Conservation (phyloP, 108 stramenopile species). For the Parmales sp. region DNA sequence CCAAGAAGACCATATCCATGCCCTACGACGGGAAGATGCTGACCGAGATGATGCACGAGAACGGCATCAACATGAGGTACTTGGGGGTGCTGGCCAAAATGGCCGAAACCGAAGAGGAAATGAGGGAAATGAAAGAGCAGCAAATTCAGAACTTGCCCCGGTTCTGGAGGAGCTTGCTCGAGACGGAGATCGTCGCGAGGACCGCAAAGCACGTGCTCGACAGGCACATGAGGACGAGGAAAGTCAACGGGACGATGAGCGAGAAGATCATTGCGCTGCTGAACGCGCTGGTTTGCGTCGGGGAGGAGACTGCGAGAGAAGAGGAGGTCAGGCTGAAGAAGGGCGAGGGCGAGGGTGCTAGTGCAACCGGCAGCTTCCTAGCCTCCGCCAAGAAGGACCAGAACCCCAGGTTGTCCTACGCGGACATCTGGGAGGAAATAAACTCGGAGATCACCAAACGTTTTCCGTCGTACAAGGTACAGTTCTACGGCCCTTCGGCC, state of each 20-base stretch:
- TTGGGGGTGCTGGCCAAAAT: slow-evolving; percentile 72
- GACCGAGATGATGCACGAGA: slow-evolving; percentile 69
- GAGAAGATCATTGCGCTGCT: slow-evolving; percentile 71
- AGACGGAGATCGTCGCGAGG: slow-evolving; percentile 95
- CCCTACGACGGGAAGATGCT: slow-evolving; percentile 70
- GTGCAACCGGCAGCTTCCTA: no score
- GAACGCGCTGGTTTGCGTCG: slow-evolving; percentile 64
- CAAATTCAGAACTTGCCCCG: no score
- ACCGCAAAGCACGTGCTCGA: slow-evolving; percentile 79
- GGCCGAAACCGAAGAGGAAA: slow-evolving; percentile 64
- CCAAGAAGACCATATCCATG: slow-evolving; percentile 21
- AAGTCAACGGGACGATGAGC: slow-evolving; percentile 42
- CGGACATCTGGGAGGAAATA: slow-evolving; percentile 63
- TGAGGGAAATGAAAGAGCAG: slow-evolving; percentile 64
- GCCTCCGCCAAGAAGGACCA: slow-evolving; percentile 13
- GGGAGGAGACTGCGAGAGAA: slow-evolving; percentile 69
- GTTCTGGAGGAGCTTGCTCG: slow-evolving; percentile 86
- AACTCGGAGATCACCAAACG: slow-evolving; percentile 58
- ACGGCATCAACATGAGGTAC: slow-evolving; percentile 91
- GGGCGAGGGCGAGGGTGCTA: slow-evolving; percentile 35
- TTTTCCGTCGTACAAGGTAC: slow-evolving; percentile 54
- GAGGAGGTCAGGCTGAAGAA: slow-evolving; percentile 48
- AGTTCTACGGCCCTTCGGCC: slow-evolving; percentile 67
- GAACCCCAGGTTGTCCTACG: slow-evolving; percentile 27
- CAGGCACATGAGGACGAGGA: slow-evolving; percentile 48